Base-by-base conservation (phyloP, 768 basidiomycete species). In the Psilocybe azurescens region DNA sequence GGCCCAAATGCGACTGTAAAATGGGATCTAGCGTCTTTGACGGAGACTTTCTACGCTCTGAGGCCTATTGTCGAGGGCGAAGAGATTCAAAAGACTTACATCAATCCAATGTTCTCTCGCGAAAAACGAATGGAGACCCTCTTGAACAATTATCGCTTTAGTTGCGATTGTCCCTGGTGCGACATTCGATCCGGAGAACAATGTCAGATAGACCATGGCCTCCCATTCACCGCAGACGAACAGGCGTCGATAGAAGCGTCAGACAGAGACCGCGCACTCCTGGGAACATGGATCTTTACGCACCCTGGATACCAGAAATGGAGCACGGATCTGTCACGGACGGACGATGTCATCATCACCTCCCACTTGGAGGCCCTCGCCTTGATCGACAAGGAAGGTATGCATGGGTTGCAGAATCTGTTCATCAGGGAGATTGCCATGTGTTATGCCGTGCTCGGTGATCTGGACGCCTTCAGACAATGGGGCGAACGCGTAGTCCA, bases 71-170 rank as follows among this genome's bases (percentile, higher is more conserved):
- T 59, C 28, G 66, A 65, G 0, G 78, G 78, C 6, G 81, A 81
- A 58, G 82, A 83, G 57, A 80, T 83, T 30, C 74, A 74, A n/a
- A 80, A 78, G 56, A 77, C 78, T 14, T 83, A 83, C 67, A 74
- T 78, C 41, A 77, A 82, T 59, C 74, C 78, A 1, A 73, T 75
- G 10, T 76, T 77, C 10, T 67, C 79, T 13, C 73, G 77, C 6
- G 71, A 68, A 11, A 69, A 62, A 11, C 77, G 82, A 11, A 70
- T 73, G 29, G 67, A 70, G 11, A 73, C 73, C 36, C 74, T 83
- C 6, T 59, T 68, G 6, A 70, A 74, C 3, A 74, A 78, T 52
- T 81, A 83, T 61, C 70, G 78, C 8, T 83, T 83, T 60, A 61
- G 58, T 3, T 83, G 82, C 66, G 70, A 71, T 44, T 82, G 82